These are phyloP conservation scores for Glonium stellatum DNA, from an alignment of 495 filamentous ascomycete genomes.

Conservation along the genomic window DNA sequence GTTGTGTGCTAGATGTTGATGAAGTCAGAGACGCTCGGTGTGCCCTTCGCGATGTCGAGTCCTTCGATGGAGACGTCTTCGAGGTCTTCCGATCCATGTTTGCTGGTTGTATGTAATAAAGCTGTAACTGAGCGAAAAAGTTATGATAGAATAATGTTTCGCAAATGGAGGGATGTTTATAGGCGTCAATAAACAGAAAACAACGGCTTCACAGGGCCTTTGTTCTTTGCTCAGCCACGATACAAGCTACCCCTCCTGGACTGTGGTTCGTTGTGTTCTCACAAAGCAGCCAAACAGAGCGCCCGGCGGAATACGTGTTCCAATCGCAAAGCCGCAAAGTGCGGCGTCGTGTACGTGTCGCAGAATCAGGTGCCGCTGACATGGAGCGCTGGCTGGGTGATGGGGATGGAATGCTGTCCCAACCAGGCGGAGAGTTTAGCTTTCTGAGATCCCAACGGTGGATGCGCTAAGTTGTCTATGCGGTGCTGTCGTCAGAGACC, in stretches of 20 bases:
- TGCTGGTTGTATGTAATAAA: background rate
- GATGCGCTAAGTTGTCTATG: background rate
- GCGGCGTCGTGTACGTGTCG: background rate
- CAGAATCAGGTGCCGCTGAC: background rate
- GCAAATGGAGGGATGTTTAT: background rate
- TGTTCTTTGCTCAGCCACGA: background rate
- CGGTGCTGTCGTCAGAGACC: background rate
- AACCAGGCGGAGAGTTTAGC: background rate
- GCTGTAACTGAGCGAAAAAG: background rate
- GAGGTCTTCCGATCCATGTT: background rate
- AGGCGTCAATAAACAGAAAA: background rate
- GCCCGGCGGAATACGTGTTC: background rate
- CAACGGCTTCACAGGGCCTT: background rate
- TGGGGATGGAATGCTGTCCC: background rate
- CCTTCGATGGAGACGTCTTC: background rate
- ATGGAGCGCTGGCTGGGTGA: background rate
- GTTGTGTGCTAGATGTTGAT: constrained; percentile 1
- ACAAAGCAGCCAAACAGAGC: background rate
- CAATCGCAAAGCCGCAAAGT: background rate
- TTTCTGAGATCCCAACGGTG: background rate
- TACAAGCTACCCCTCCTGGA: background rate
- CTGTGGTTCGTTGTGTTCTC: too few relatives aligned
- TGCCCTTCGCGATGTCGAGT: background rate
- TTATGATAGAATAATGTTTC: background rate
- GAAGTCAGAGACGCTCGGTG: background rate